Evolutionary conservation across 768 basidiomycete genomes (phyloP).

Genomic region (Leccinum longicurvipes): DNA sequence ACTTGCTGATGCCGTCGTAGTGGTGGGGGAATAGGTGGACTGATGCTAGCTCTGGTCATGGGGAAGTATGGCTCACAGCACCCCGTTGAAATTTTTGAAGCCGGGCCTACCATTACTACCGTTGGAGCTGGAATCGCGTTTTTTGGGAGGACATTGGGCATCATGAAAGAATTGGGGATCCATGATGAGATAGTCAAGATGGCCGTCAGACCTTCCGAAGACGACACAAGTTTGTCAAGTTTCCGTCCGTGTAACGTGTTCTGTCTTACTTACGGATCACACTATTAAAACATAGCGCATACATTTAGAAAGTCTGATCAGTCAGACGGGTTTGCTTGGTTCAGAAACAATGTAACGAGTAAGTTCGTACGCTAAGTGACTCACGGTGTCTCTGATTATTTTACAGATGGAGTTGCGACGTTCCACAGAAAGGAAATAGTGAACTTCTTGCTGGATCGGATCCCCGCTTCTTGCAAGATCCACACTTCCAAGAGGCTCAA

Average conservation of each 20-base stretch:
- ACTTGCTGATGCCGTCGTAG: slow-evolving; percentile 13
- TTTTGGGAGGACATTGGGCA: slow-evolving; percentile 45
- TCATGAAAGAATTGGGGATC: slow-evolving; percentile 38
- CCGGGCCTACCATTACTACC: slow-evolving; percentile 37
- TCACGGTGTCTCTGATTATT: background rate
- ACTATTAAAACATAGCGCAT: slow-evolving; percentile 13
- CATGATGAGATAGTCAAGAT: slow-evolving; percentile 29
- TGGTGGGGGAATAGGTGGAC: slow-evolving; percentile 39
- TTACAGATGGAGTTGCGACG: slow-evolving; percentile 26
- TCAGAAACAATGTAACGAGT: slow-evolving; percentile 26
- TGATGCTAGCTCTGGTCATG: slow-evolving; percentile 33
- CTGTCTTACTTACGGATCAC: background rate
- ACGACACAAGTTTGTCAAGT: slow-evolving; percentile 16
- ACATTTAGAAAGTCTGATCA: slow-evolving; percentile 35
- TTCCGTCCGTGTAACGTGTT: background rate
- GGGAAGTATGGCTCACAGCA: slow-evolving; percentile 19
- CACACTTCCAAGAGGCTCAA: slow-evolving; percentile 36
- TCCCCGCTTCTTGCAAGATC: slow-evolving; percentile 26
- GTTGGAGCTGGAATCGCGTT: slow-evolving; percentile 47
- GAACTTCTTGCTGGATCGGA: slow-evolving; percentile 30
- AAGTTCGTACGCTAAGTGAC: background rate
- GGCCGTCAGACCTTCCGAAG: slow-evolving; percentile 12
- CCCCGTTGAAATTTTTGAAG: slow-evolving; percentile 41
- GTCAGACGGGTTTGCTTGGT: slow-evolving; percentile 28
- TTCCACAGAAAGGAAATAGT: slow-evolving; percentile 41